Percentiles rank a stretch among this genome's conserved stretches.
Evolutionary conservation across 352 stramenopile species (phyloP).

Genomic region (Globisporangium cederbergense): DNA sequence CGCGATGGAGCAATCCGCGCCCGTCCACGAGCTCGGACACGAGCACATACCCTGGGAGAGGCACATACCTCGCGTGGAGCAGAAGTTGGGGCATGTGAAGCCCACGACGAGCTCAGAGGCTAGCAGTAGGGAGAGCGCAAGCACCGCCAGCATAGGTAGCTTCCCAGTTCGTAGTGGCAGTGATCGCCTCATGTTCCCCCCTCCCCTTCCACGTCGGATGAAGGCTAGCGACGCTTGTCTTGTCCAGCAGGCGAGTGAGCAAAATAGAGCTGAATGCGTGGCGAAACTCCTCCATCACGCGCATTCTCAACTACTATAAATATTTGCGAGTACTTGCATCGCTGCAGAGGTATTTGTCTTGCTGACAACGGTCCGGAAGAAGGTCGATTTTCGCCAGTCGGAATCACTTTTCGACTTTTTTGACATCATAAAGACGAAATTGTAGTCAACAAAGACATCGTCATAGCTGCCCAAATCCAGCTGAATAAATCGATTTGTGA

Average conservation of each 20-base stretch:
- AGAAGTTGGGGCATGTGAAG: conserved; percentile 71
- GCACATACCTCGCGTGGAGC: conserved; percentile 65
- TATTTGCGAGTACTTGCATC: neutral
- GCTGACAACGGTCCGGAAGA: no score
- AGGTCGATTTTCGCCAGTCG: no score
- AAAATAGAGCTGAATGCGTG: neutral
- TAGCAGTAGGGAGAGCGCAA: neutral
- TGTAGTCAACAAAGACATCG: no score
- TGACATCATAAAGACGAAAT: no score
- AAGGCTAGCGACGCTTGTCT: neutral
- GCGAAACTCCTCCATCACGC: neutral
- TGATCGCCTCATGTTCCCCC: neutral
- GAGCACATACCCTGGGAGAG: conserved; percentile 47
- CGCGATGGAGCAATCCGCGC: conserved; percentile 54
- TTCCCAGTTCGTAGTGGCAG: no score
- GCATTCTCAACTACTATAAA: neutral
- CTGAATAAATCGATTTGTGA: no score
- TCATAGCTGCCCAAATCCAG: no score
- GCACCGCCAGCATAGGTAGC: neutral
- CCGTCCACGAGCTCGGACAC: conserved; percentile 45
- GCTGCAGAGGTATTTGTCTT: neutral
- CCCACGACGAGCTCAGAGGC: neutral
- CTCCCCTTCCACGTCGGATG: no score
- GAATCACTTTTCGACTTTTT: no score
- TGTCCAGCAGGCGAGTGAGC: neutral